Base-by-base conservation (phyloP, 2,329 filamentous ascomycete genomes). In the Gaeumannomyces sp. region DNA sequence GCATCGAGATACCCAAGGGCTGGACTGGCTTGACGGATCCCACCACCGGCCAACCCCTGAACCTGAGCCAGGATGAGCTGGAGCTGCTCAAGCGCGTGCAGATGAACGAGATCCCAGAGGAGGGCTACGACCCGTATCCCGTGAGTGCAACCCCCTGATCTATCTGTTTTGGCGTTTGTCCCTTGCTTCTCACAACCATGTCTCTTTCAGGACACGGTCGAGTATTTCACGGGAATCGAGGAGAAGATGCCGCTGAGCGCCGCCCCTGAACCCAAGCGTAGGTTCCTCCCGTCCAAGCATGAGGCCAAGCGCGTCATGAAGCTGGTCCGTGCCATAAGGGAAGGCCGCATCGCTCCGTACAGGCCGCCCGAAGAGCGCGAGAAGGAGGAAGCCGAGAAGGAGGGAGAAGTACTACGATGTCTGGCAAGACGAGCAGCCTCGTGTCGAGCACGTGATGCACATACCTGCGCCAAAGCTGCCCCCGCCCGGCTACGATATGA, bases 21-120 rank as follows among this genome's bases (percentile, higher is more conserved):
- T 99, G 93, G 93, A 99, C 95, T 64, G 95, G 94, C 65, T 81
- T 98, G 69, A 97, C 93, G 11, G 95, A 99, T 76, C 93, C 94
- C 6, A 86, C 91, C 60, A 99, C 96, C 6, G 96, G 95, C 69
- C 96, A 97, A 76, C 93, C 94, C 28, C 78, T 99, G 70, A 89
- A 96, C 72, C 82, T 99, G 62, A 96, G 85, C 72, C 86, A 89
- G 67, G 91, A 97, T 69, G 93, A 99, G 77, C 77, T 99, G 69
- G 91, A 97, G 73, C 86, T 98, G 66, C 81, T 99, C 69, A 90
- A 89, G 72, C 91, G 92, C 72, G 85, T 99, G 62, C 94, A 97
- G 72, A 89, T 91, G 79, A 94, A 96, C 70, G 92, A 97, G 75
- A 81, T 93, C 3, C 89, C 93, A 3, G 88, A 92, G 69, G 93